phyloP scores from a whole-genome alignment of 73 alveolate species.

The Tetrahymena borealis region DNA sequence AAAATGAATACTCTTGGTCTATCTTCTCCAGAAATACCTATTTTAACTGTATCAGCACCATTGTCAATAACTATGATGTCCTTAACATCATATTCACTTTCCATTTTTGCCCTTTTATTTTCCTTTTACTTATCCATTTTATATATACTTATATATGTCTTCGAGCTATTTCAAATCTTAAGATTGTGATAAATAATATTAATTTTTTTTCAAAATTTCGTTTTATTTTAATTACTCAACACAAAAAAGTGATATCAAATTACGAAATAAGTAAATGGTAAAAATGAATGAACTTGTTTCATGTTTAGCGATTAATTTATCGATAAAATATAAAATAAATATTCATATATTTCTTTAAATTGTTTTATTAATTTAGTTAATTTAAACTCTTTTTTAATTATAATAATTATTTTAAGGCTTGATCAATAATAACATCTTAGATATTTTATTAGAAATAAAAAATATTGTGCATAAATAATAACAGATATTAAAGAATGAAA shows the following conservation, averaged over 20 bases:
- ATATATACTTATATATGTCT: neutral
- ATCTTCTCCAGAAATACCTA: constrained; percentile 44
- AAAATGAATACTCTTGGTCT: constrained; percentile 18
- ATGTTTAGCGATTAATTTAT: no score
- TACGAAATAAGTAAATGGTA: no score
- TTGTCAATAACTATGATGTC: constrained; percentile 38
- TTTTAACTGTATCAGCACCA: constrained; percentile 41
- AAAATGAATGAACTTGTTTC: no score
- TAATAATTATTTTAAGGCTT: no score
- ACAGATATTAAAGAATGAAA: no score
- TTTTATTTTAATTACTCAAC: neutral
- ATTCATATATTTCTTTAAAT: no score
- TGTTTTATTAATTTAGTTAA: no score
- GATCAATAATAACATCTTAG: no score
- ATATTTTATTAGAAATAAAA: no score
- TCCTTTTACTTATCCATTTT: constrained; percentile 5
- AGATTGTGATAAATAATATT: neutral
- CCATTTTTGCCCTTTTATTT: constrained; percentile 36
- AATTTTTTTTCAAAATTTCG: neutral
- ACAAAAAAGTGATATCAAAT: neutral
- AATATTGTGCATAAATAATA: no score
- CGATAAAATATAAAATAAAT: no score
- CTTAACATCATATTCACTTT: constrained; percentile 27
- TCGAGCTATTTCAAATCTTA: neutral
- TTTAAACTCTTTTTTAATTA: no score